Evolutionary conservation across 2,329 filamentous ascomycete species (phyloP), one percentile per base, ranked within the genome.

Genomic region (Lecanicillium sp.): DNA sequence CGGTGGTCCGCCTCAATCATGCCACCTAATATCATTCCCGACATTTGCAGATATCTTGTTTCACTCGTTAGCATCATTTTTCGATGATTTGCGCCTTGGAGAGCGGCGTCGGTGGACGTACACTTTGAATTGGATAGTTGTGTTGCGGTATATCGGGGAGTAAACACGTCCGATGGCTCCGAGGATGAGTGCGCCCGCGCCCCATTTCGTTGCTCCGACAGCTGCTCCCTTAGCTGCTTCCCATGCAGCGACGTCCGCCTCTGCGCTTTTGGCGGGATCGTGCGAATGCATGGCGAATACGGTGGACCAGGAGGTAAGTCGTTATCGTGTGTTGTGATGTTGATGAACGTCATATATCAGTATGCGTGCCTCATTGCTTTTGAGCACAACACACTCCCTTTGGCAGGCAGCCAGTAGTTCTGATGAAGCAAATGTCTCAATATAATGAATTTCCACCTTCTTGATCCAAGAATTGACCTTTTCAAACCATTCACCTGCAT

Each of bases 71-170:
- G 11, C 22, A 43, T 17, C 28, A 7, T 35, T 11, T 32, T 35
- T 25, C 11, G 17, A 11, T 20, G 8, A 4, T 40, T 31, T 36
- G 39, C 19, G 15, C 10, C 9, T 12, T 8, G 11, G 9, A 13
- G 15, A 5, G n/a, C 20, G 17, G 25, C 17, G 6, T 13, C 17
- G 34, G 14, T 25, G 15, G 19, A 64, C 77, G 53, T 71, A 86
- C 82, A 84, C 78, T 65, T 87, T 87, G 61, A 87, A 87, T 55
- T 87, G 83, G 36, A 86, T 65, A 2, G 83, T 87, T 45, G 84
- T 62, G 2, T 79, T 74, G 17, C 83, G 73, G 55, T 89, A 90
- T 15, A 89, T 53, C 0, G 85, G 85, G 37, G 79, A 85, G 51
- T 79, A 70, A 17, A 67, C 62, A 46, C 78, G 81, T 14, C 77